Evolutionary conservation across 2,329 filamentous ascomycete genomes (phyloP), one percentile per base, ranked within the genome.

Genomic region (Chalaropsis ovoidea): DNA sequence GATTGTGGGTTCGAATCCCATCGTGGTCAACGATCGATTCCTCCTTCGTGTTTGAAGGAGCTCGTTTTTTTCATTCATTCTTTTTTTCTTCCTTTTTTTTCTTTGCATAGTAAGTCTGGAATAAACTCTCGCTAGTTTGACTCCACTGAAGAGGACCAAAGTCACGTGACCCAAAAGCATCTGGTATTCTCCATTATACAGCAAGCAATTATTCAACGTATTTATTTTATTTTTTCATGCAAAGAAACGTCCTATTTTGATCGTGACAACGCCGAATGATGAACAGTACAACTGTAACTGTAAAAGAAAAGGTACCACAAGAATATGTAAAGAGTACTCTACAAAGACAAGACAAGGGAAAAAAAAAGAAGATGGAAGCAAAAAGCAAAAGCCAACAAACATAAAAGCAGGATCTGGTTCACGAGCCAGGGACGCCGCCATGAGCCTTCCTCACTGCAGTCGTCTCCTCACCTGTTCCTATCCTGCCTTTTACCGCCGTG

Each of bases 1-100:
- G 42, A 63, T 43, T 62, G 60, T 63, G 43, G 61, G 43, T 63
- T 63, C 61, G 61, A 63, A 52, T 63, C 61, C 43, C 61, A 63
- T 63, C 62, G 62, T 63, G 43, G 62, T 63, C 62, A 63, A 15
- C 31, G 22, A 11, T 17, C 35, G 41, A 24, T 31, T 54, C 41
- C 43, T 3, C 24, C 39, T 45, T 24, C n/a, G 13, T 62, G n/a
- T 45, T 22, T 0, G 27, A 13, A 15, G 8, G 39, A 43, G 3
- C 4, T 41, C 11, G 10, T 0, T 0, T 39, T 11, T n/a, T 1
- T 1, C 15, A 6, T 2, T n/a, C 10, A 24, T 1, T 22, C 24
- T 52, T 13, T 13, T 49, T 47, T 1, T 22, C 39, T 13, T 24
- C 7, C 15, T 22, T 6, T 52, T n/a, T 35, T 43, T 63, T 24